Base-by-base conservation (phyloP, 306 rosid species). In the Mucuna pruriens region DNA sequence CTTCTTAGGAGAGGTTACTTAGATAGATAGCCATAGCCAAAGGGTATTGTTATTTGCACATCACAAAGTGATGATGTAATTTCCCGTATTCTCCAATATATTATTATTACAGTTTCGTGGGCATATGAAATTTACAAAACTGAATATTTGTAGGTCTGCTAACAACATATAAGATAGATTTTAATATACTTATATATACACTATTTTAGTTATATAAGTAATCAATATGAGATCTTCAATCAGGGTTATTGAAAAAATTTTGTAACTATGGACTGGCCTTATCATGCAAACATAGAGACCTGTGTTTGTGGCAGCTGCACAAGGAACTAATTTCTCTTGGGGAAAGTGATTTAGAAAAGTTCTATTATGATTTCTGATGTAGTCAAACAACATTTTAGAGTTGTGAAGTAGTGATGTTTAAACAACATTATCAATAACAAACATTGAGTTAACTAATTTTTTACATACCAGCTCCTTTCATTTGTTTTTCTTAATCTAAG, bases 11-110 rank as follows among this genome's bases (percentile, higher is more conserved):
- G 54, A 38, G 60, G 29, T 60, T 54, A 1, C 54, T 42, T 34
- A 11, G n/a, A 80, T 62, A 25, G 34, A 80, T 62, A 25, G 34
- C 39, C 16, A 61, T 60, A 36, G 34, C 6, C 71, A 80, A 70
- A 26, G 34, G 48, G 26, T 64, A 13, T 29, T 76, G 46, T 33
- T 77, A 15, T 64, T 19, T 45, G 38, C 36, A 39, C 23, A 75
- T 60, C n/a, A 75, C 6, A 23, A 29, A 29, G 1, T 29, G 31
- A 29, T 29, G 31, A 3, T 29, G 31, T 29, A 29, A 29, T 29
- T 29, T n/a, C n/a, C n/a, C n/a, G n/a, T n/a, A n/a, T n/a, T n/a
- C n/a, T n/a, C n/a, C n/a, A n/a, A n/a, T n/a, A n/a, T n/a, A n/a
- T n/a, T n/a, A n/a, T n/a, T n/a, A n/a, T n/a, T n/a, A n/a, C n/a